A percentile compares a stretch with the other conserved stretches of the same genome.
phyloP scores from a whole-genome alignment of 805 yeast genomes.

The Metschnikowia rubicola region DNA sequence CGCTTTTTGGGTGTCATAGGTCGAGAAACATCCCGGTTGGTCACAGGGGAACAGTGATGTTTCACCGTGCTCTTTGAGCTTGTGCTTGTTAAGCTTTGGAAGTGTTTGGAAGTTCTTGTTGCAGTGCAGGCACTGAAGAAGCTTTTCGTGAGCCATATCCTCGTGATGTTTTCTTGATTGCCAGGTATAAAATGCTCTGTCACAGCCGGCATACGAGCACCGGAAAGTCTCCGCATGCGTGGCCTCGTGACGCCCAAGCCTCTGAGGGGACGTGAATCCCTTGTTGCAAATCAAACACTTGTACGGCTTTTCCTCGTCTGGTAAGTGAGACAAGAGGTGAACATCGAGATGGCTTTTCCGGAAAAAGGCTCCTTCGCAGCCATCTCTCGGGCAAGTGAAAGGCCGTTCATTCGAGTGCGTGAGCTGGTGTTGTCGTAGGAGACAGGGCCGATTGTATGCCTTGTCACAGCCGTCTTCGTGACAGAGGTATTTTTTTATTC shows the following conservation, averaged over 20 bases:
- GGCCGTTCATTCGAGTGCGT: conserved; percentile 82
- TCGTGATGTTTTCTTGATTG: conserved; percentile 74
- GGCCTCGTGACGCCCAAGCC: conserved; percentile 74
- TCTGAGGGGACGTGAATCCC: conserved; percentile 79
- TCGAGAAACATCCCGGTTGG: conserved; percentile 54
- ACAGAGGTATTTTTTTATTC: conserved; percentile 65
- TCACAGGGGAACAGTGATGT: conserved; percentile 57
- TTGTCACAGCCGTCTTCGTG: conserved; percentile 65
- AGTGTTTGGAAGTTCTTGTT: conserved; percentile 62
- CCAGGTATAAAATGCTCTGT: conserved; percentile 66
- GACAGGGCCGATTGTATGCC: conserved; percentile 75
- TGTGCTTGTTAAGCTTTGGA: conserved; percentile 63
- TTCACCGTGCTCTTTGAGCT: conserved; percentile 60
- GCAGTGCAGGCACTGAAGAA: conserved; percentile 61
- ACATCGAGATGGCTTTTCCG: conserved; percentile 80
- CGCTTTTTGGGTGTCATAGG: conserved; percentile 70
- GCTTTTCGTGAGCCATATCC: conserved; percentile 53
- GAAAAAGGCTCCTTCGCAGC: conserved; percentile 63
- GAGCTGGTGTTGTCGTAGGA: conserved; percentile 76
- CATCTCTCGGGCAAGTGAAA: conserved; percentile 51
- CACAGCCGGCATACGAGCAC: conserved; percentile 63
- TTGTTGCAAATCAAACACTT: conserved; percentile 74
- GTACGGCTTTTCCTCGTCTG: conserved; percentile 57
- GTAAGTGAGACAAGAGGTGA: conserved; percentile 62
- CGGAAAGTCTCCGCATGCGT: conserved; percentile 55